Evolutionary conservation across 495 filamentous ascomycete species (phyloP), one percentile per base, ranked within the genome.

Genomic region (Cercophora samala): DNA sequence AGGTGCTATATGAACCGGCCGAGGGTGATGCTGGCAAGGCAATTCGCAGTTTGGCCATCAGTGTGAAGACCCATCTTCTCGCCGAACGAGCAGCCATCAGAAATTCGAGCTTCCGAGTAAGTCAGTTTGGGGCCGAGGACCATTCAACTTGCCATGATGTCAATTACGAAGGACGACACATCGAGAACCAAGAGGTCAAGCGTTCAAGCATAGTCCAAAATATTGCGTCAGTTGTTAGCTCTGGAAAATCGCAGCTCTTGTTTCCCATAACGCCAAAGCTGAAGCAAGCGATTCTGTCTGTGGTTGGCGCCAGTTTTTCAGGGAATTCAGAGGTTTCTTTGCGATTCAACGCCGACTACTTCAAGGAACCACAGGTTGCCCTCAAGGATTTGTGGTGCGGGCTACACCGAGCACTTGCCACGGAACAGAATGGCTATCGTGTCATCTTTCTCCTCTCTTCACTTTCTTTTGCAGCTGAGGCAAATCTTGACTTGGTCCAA

Each of bases 51-150:
- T 21, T 53, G 1, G 32, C 17, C 8, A 37, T 2, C 1, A 19
- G 17, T 55, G 68, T 15, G 46, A 18, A 24, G 22, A 32, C 13
- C 55, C 15, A 37, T n/a, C 32, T 29, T 23, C 8, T 88, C 5
- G 63, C 80, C 4, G 46, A 72, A 0, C 77, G 86, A 18, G 81
- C 81, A 32, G 58, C 68, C 1, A 81, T 85, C 65, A 78, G 87
- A 4, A 78, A 80, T 32, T 78, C 85, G 0, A 70, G 68, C 0
- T 85, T 85, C 69, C 79, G 79, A 18, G 74, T 83, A 1, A 70
- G 76, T 17, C 81, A 78, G 0, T 90, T 85, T 68, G 87, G 86
- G 11, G 83, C 83, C 0, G 87, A 88, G 67, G 59, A 72, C 13
- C 72, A 80, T 67, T 84, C 75, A 0, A 58, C 66, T 0, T 32